A percentile compares a stretch with the other conserved stretches of the same genome.
phyloP scores from a whole-genome alignment of 768 basidiomycete genomes.

The Candolleomyces efflorescens region DNA sequence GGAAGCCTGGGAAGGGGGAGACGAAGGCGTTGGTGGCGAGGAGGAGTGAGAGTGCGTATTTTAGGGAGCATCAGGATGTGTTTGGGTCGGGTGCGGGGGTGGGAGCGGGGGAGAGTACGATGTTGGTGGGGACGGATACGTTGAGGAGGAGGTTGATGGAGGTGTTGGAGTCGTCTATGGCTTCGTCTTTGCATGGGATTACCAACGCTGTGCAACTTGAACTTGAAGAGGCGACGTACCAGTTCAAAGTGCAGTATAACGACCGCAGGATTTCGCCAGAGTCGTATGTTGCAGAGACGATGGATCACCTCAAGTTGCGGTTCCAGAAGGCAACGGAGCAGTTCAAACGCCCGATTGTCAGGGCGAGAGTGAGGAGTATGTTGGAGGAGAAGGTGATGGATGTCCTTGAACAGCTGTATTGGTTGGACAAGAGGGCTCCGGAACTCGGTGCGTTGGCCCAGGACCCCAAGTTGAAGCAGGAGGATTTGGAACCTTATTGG shows the following conservation, averaged over 20 bases:
- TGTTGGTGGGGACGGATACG: slow-evolving; percentile 92
- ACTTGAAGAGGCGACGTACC: slow-evolving; percentile 94
- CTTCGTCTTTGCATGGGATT: slow-evolving; percentile 90
- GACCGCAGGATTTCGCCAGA: slow-evolving; percentile 93
- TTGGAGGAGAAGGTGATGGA: slow-evolving; percentile 97
- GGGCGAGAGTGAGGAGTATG: slow-evolving; percentile 85
- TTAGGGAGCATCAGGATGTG: slow-evolving; percentile 54
- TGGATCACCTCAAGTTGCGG: slow-evolving; percentile 85
- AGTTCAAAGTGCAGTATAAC: slow-evolving; percentile 99
- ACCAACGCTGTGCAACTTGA: slow-evolving; percentile 97
- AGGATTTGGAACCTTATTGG: slow-evolving; percentile 90
- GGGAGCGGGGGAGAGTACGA: slow-evolving; percentile 38
- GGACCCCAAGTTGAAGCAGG: slow-evolving; percentile 64
- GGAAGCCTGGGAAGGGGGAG: slow-evolving; percentile 42
- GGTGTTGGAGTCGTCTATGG: slow-evolving; percentile 97
- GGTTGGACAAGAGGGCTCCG: slow-evolving; percentile 82
- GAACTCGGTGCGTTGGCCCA: slow-evolving; percentile 71
- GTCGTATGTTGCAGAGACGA: slow-evolving; percentile 96
- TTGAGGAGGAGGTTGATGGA: slow-evolving; percentile 91
- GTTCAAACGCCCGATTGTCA: slow-evolving; percentile 86
- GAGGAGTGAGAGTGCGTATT: slow-evolving; percentile 65
- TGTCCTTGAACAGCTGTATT: slow-evolving; percentile 94
- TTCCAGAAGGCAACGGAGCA: slow-evolving; percentile 84
- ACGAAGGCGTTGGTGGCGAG: slow-evolving; percentile 45
- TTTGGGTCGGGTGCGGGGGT: too few relatives aligned